Conservation (phyloP, 305 asterid genomes). For the Andrographis paniculata region DNA sequence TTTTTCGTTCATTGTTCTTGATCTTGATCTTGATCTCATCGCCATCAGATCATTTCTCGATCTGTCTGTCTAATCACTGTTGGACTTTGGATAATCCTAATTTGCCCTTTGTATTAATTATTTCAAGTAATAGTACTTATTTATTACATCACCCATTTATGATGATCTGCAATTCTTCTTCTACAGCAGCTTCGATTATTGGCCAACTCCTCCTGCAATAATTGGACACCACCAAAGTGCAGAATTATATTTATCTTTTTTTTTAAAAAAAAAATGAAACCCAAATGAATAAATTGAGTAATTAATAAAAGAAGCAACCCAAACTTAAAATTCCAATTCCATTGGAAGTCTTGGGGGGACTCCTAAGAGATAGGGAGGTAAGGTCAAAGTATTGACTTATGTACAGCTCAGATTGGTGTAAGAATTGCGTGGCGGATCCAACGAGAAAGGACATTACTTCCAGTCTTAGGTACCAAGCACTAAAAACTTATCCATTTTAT, state of each 20-base stretch:
- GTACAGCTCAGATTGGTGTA: conserved; percentile 6
- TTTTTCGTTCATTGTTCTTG: not conserved
- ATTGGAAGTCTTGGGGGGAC: not conserved
- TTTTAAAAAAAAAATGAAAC: not conserved
- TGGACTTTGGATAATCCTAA: not conserved
- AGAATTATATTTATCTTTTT: not conserved
- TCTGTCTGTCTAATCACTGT: not conserved
- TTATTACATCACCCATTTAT: too few species aligned
- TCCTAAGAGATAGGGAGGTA: not conserved
- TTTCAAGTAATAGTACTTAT: not conserved
- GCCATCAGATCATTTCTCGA: not conserved
- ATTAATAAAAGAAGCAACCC: not conserved
- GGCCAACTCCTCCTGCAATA: too few species aligned
- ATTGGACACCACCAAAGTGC: too few species aligned
- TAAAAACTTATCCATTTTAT: conserved; percentile 1
- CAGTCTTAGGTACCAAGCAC: not conserved
- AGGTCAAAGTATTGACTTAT: conserved; percentile 1
- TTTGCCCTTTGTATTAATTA: not conserved
- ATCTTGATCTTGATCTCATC: not conserved
- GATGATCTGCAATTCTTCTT: too few species aligned
- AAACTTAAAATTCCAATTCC: not conserved
- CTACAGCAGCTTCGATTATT: too few species aligned
- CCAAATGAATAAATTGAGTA: not conserved
- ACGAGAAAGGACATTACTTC: not conserved
- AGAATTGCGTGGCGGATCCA: conserved; percentile 9